Evolutionary conservation across 352 stramenopile genomes (phyloP), one percentile per base, ranked within the genome.

Genomic region (Pythium sukuiense): DNA sequence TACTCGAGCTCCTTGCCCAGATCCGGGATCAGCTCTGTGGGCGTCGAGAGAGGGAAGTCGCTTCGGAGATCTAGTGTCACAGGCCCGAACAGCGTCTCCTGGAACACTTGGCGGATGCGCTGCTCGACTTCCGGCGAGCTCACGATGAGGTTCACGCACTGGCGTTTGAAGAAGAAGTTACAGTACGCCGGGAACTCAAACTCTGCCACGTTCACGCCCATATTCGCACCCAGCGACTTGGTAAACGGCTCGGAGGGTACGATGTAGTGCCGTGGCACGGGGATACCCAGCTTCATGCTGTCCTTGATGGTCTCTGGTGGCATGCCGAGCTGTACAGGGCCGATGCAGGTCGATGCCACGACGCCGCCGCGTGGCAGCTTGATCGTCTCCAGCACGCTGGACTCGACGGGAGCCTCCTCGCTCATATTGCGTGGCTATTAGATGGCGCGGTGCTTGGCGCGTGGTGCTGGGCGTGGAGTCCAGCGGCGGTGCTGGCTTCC

Each of bases 131-230:
- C 88, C 41, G 72, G 68, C 2, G 83, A 93, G 6, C 77, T 76
- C 41, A 96, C 88, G 55, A 97, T 89, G 24, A 97, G 79, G 59
- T 96, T 96, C 7, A 97, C 80, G 57, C 81, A 90, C 61, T 95
- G 86, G 2, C 83, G 70, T 63, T 95, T 94, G 72, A 96, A 94
- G 74, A 99, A 99, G 73, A 98, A 99, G 72, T 98, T 98, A 73
- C 97, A 99, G 67, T 99, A 99, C 6, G 92, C 95, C 7, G 96
- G 96, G 71, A 99, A 99, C 82, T 99, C 96, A 69, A 99, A 98
- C 71, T 99, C 96, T 20, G 94, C 95, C 18, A 99, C 83, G 71
- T 99, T 99, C 12, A 98, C 90, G 46, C 95, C 96, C 68, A 98
- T 88, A 48, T 96, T 97, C 12, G 91, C 90, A 16, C 96, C 96